Evolutionary conservation across 1,284 basidiomycete species (phyloP).

Genomic region (Leccinum insigne): DNA sequence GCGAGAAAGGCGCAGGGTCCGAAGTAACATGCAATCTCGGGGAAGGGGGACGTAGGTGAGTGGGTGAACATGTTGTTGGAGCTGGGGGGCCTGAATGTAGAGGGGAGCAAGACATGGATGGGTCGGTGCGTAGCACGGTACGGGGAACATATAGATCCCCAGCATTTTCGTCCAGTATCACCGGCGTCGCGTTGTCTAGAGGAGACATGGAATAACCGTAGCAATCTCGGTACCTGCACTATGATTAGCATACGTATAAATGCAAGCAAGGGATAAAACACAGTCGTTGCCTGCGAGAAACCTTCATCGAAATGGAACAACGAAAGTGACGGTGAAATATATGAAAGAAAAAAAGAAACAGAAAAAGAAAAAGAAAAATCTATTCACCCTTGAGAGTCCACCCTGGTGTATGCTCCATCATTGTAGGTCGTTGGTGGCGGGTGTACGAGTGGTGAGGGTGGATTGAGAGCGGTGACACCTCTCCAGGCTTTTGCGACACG

Average conservation of each 20-base stretch:
- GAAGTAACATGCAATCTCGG: slow-evolving; percentile 30
- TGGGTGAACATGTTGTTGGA: slow-evolving; percentile 21
- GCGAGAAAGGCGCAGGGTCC: slow-evolving; percentile 30
- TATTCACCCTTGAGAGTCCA: slow-evolving; percentile 34
- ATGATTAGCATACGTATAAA: slow-evolving; percentile 25
- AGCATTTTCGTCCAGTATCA: slow-evolving; percentile 27
- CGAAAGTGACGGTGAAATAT: not conserved
- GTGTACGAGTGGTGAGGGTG: slow-evolving; percentile 24
- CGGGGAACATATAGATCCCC: slow-evolving; percentile 21
- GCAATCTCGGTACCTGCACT: slow-evolving; percentile 26
- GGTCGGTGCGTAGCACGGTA: slow-evolving; percentile 25
- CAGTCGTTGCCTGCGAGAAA: slow-evolving; percentile 15
- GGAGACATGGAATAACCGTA: slow-evolving; percentile 35
- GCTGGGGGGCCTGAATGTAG: slow-evolving; percentile 2
- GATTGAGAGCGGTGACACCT: slow-evolving; percentile 62
- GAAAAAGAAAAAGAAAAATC: slow-evolving; percentile 3
- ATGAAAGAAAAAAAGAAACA: not conserved
- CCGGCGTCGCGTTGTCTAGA: slow-evolving; percentile 32
- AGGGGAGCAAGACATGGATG: slow-evolving; percentile 10
- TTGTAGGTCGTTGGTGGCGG: slow-evolving; percentile 26
- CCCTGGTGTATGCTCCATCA: slow-evolving; percentile 23
- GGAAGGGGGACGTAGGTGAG: slow-evolving; percentile 31
- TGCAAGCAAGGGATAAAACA: slow-evolving; percentile 14
- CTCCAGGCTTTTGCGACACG: slow-evolving; percentile 66
- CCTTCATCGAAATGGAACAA: slow-evolving; percentile 6